A percentile compares a stretch with the other conserved stretches of the same genome.
phyloP scores from a whole-genome alignment of 352 stramenopile genomes.

The Phytophthora citrophthora region DNA sequence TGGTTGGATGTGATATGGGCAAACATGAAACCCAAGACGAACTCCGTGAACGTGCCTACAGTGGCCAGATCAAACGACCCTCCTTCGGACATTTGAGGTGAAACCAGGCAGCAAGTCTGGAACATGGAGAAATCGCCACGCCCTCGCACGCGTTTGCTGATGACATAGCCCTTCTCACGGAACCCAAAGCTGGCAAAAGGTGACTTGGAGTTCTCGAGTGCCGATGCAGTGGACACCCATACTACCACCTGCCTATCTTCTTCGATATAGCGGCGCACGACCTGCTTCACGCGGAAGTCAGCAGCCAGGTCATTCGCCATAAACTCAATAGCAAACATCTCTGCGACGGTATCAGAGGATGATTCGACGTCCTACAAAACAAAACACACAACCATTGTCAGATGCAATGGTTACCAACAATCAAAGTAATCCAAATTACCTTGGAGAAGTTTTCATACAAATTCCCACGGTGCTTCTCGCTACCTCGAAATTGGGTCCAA shows the following conservation, averaged over 20 bases:
- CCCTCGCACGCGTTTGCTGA: constrained; percentile 37
- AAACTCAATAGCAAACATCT: constrained; percentile 46
- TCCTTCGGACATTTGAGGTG: constrained; percentile 34
- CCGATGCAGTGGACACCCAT: constrained; percentile 44
- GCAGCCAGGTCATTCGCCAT: constrained; percentile 39
- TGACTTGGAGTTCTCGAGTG: constrained; percentile 45
- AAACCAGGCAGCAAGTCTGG: constrained; percentile 46
- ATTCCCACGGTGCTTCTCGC: constrained; percentile 49
- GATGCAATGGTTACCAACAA: background rate
- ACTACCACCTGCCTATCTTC: constrained; percentile 44
- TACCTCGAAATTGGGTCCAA: constrained; percentile 56
- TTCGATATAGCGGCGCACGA: constrained; percentile 44
- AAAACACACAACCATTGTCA: background rate
- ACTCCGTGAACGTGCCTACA: constrained; percentile 43
- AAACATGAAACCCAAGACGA: constrained; percentile 43
- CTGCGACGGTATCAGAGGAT: constrained; percentile 41
- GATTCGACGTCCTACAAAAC: constrained; percentile 39
- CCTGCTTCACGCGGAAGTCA: constrained; percentile 44
- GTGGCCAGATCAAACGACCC: constrained; percentile 32
- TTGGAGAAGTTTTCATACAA: constrained; percentile 50
- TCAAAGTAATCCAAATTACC: constrained; percentile 19
- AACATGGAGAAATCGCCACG: constrained; percentile 39
- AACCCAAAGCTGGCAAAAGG: constrained; percentile 45
- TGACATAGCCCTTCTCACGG: constrained; percentile 49
- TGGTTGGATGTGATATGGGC: constrained; percentile 41